Evolutionary conservation across 495 filamentous ascomycete species (phyloP), one percentile per base, ranked within the genome.

Genomic region (Usnea hakonensis): DNA sequence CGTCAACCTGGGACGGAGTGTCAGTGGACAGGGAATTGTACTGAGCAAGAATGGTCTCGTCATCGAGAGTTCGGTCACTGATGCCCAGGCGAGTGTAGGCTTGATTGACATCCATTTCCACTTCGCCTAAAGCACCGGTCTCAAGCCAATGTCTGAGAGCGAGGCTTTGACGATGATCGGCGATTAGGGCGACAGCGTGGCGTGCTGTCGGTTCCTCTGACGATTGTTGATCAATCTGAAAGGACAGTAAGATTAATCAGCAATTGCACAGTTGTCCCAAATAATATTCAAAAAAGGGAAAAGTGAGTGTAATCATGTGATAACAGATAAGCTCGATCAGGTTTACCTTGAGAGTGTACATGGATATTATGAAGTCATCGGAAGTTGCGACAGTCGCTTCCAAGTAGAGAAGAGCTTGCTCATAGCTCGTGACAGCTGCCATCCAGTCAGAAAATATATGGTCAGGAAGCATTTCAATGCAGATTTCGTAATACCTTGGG

Each of bases 381-480:
- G 73, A 80, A n/a, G 71, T 64, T 58, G 76, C 69, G 44, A 16
- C 17, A 11, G 77, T 72, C 11, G 82, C 78, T 36, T 79, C 83
- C 23, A 88, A 73, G 68, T 78, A 88, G 7, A 79, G 70, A 21
- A 85, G 71, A 5, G 85, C 85, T 68, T 87, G 84, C 57, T 84
- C 79, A 56, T 82, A 82, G 19, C 76, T 86, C 37, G 81, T 74
- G n/a, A 88, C 77, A 33, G 75, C 78, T 82, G 55, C 67, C 6
- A 32, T 32, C 32, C 13, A 9, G 16, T 52, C 38, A 40, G 11
- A 30, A 57, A 70, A 21, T 55, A 14, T 53, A 43, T 44, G 26
- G 21, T 35, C 30, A 30, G 11, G 30, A 19, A 40, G 7, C 1
- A 13, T 26, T 56, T 56, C 58, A 36, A 8, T 32, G 38, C 9